phyloP scores from a whole-genome alignment of 352 stramenopile genomes.

The Phytophthora meadii region DNA sequence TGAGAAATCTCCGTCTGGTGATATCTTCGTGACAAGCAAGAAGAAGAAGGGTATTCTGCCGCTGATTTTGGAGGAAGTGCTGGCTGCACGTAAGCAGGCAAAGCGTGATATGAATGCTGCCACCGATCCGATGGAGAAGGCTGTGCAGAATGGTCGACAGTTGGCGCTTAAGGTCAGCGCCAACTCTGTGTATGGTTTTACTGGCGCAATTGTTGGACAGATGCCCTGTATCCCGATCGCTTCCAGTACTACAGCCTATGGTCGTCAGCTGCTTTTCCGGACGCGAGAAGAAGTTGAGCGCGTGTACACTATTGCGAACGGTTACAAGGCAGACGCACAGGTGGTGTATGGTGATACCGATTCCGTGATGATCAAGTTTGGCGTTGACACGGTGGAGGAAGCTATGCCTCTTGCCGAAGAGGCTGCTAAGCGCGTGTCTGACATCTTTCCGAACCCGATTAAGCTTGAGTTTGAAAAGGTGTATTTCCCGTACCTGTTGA shows the following conservation, averaged over 20 bases:
- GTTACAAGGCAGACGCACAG: conserved; percentile 95
- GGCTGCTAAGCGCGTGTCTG: conserved; percentile 95
- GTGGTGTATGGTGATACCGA: conserved; percentile 99
- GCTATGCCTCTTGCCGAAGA: conserved; percentile 98
- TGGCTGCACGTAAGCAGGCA: conserved; percentile 96
- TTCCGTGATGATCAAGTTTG: conserved; percentile 99
- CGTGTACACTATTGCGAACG: conserved; percentile 94
- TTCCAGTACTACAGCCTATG: conserved; percentile 98
- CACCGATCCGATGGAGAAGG: conserved; percentile 98
- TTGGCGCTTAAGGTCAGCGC: conserved; percentile 97
- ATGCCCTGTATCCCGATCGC: conserved; percentile 99
- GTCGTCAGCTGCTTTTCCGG: conserved; percentile 96
- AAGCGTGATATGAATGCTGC: conserved; percentile 99
- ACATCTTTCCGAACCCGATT: conserved; percentile 98
- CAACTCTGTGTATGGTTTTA: conserved; percentile 99
- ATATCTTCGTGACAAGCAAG: conserved; percentile 95
- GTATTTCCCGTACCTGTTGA: conserved; percentile 99
- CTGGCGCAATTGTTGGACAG: conserved; percentile 97
- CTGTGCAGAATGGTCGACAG: conserved; percentile 99
- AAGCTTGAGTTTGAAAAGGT: conserved; percentile 99
- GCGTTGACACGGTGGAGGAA: conserved; percentile 94
- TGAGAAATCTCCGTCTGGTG: conserved; percentile 95
- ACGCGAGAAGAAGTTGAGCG: conserved; percentile 97
- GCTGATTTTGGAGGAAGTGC: conserved; percentile 98
- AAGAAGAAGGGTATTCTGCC: conserved; percentile 99